Evolutionary conservation across 176 grass and related monocot species (phyloP).

Genomic region (Eleusine coracana): DNA sequence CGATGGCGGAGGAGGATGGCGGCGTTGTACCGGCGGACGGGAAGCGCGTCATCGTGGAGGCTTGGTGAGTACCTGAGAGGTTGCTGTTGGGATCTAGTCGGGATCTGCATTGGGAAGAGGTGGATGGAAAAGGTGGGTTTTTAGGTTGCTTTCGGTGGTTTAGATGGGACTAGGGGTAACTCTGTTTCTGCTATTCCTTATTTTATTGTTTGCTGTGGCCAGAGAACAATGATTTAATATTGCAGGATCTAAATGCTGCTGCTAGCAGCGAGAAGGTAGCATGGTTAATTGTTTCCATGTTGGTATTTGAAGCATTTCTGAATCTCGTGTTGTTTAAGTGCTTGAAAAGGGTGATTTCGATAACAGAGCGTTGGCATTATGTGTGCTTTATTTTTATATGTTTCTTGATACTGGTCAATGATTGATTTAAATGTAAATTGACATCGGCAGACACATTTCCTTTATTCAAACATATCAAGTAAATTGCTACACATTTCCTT

Average conservation of each 20-base stretch:
- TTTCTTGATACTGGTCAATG: background rate
- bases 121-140: background rate
- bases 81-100: background rate
- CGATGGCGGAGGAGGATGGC: background rate
- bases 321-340: background rate
- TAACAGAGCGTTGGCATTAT: background rate
- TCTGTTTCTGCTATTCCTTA: background rate
- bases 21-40: background rate
- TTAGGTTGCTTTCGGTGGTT: background rate
- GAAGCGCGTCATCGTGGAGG: slow-evolving; percentile 54
- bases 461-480: background rate
- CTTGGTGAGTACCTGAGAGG: slow-evolving; percentile 34
- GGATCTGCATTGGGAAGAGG: background rate
- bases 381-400: background rate
- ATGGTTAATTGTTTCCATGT: background rate
- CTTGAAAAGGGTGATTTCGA: background rate
- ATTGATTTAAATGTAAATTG: background rate
- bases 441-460: background rate
- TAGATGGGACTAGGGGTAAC: background rate
- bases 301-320: background rate
- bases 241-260: background rate
- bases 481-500: background rate
- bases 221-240: background rate
- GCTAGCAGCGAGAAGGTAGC: background rate
- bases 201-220: background rate